These are phyloP conservation scores for Phytophthora capsici DNA, from an alignment of 352 stramenopile species.

Conservation along the genomic window DNA sequence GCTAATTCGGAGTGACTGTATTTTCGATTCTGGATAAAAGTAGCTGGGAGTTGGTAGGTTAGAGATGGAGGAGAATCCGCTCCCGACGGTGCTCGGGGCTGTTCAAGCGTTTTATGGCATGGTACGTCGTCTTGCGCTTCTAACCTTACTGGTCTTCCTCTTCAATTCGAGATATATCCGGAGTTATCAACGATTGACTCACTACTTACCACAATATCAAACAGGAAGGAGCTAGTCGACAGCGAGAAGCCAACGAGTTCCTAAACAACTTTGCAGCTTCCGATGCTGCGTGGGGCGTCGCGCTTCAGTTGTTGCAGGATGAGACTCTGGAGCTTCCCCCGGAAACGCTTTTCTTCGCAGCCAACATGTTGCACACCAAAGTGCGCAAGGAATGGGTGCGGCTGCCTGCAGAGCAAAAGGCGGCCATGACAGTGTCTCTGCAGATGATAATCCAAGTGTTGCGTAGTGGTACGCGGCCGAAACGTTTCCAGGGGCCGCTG, in stretches of 20 bases:
- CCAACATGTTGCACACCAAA: slow-evolving; percentile 81
- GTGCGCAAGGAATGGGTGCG: slow-evolving; percentile 71
- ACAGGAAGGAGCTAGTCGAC: slow-evolving; percentile 63
- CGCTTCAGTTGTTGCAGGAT: slow-evolving; percentile 59
- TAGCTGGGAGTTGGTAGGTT: too few relatives aligned
- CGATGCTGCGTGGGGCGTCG: slow-evolving; percentile 58
- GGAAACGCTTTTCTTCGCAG: slow-evolving; percentile 75
- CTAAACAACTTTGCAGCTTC: slow-evolving; percentile 60
- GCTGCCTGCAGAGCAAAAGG: slow-evolving; percentile 42
- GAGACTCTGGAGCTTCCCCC: slow-evolving; percentile 47
- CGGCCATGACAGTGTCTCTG: slow-evolving; percentile 45
- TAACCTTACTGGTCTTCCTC: neutral
- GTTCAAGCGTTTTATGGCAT: slow-evolving; percentile 70
- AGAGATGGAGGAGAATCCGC: slow-evolving; percentile 33
- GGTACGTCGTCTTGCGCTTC: slow-evolving; percentile 36
- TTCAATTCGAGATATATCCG: neutral
- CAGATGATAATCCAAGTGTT: slow-evolving; percentile 45
- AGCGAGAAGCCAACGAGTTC: slow-evolving; percentile 77
- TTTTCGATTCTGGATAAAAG: too few relatives aligned
- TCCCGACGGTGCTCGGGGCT: slow-evolving; percentile 59
- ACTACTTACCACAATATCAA: slow-evolving; percentile 1
- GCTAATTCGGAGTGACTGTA: neutral
- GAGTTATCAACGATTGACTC: neutral
- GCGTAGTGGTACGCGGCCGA: slow-evolving; percentile 27
- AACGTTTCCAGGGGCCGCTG: slow-evolving; percentile 45